Percentiles rank a stretch among this genome's conserved stretches.
These are phyloP conservation scores for Agaricus subrufescens DNA, from an alignment of 768 basidiomycete genomes.

Conservation along the genomic window DNA sequence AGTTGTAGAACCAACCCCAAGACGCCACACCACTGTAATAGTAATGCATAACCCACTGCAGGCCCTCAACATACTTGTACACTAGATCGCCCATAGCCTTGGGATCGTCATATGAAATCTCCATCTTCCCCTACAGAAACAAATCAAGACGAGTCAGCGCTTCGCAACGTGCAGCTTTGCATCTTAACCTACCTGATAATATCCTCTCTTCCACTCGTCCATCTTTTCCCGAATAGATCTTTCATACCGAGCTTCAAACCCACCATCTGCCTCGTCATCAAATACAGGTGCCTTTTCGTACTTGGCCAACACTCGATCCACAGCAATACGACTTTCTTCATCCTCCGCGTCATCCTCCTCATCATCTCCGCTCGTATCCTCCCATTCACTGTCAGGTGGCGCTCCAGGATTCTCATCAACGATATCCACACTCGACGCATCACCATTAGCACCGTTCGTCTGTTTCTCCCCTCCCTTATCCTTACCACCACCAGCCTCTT, in stretches of 20 bases:
- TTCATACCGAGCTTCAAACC: constrained; percentile 79
- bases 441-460: background rate
- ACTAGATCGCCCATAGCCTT: constrained; percentile 65
- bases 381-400: constrained; percentile 40
- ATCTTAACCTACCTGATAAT: constrained; percentile 67
- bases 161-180: no score
- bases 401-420: constrained; percentile 30
- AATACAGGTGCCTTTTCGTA: constrained; percentile 81
- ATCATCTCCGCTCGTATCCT: constrained; percentile 43
- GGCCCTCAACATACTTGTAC: constrained; percentile 84
- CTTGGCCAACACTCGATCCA: constrained; percentile 80
- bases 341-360: constrained; percentile 45
- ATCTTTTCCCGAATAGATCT: constrained; percentile 73
- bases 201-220: constrained; percentile 86
- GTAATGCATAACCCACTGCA: constrained; percentile 99
- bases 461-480: constrained; percentile 23
- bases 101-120: constrained; percentile 69
- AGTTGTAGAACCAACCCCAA: constrained; percentile 99
- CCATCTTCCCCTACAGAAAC: constrained; percentile 69
- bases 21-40: constrained; percentile 97
- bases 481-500: constrained; percentile 14
- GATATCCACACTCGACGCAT: constrained; percentile 17
- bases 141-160: background rate
- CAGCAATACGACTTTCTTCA: constrained; percentile 65
- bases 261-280: constrained; percentile 66